These are phyloP conservation scores for Taiozyma sp. DNA, from an alignment of 1,139 yeast genomes.

Conservation along the genomic window DNA sequence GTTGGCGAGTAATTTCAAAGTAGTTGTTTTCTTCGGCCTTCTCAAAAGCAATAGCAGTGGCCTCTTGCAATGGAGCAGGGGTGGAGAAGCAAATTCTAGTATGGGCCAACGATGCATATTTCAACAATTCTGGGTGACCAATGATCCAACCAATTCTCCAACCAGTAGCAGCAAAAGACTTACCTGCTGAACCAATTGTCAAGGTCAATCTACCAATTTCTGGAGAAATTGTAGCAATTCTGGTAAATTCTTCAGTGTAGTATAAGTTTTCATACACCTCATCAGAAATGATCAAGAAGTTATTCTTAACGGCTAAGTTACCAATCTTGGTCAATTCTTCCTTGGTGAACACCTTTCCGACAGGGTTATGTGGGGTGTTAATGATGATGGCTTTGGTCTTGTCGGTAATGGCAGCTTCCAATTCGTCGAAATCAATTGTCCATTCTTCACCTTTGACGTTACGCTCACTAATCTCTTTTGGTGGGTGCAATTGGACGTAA, in stretches of 20 bases:
- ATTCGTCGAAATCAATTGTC: slow-evolving; percentile 75
- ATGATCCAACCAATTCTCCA: slow-evolving; percentile 98
- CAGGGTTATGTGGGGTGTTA: slow-evolving; percentile 95
- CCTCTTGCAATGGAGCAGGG: slow-evolving; percentile 94
- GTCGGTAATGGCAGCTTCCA: slow-evolving; percentile 62
- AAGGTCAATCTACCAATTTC: slow-evolving; percentile 76
- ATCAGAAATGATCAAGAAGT: slow-evolving; percentile 78
- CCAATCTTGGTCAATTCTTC: slow-evolving; percentile 76
- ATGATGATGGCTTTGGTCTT: slow-evolving; percentile 83
- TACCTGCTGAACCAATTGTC: slow-evolving; percentile 96
- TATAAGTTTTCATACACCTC: slow-evolving; percentile 93
- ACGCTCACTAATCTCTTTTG: slow-evolving; percentile 60
- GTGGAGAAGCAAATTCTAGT: slow-evolving; percentile 87
- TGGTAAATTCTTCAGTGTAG: slow-evolving; percentile 62
- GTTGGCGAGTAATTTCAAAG: slow-evolving; percentile 62
- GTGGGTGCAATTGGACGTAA: slow-evolving; percentile 82
- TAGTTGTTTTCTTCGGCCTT: slow-evolving; percentile 59
- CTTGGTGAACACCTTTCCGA: slow-evolving; percentile 81
- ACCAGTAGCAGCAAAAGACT: slow-evolving; percentile 96
- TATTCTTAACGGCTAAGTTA: slow-evolving; percentile 74
- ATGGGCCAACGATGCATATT: slow-evolving; percentile 84
- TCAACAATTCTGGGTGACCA: slow-evolving; percentile 77
- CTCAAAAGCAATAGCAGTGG: slow-evolving; percentile 72
- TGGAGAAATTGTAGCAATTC: slow-evolving; percentile 79
- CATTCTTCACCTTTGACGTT: slow-evolving; percentile 81